Evolutionary conservation across 257 asterid genomes (phyloP), one percentile per base, ranked within the genome.

Genomic region (Gentiana straminea): DNA sequence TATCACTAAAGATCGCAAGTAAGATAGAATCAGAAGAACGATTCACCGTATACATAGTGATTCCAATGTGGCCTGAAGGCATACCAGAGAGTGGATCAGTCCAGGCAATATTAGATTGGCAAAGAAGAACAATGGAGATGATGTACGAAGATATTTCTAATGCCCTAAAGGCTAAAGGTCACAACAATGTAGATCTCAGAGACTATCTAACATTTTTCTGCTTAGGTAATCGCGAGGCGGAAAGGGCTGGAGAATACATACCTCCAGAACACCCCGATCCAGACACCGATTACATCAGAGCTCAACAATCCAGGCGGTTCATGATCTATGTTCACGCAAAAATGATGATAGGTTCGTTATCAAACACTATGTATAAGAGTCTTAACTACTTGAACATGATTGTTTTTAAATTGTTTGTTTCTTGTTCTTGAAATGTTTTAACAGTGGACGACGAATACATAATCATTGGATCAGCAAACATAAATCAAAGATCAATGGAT

Each of bases 31-130:
- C 81, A 0, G 86, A 76, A 2, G 94, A 91, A 60, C 73, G 90
- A 63, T 91, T 91, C 52, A 78, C 77, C 0, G 98, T 67, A 12
- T 91, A 91, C 53, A 35, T 91, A 54, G 95, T 91, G 38, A 73
- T 91, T 58, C 98, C 96, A 3, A 91, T 91, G 98, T 87, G 96
- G 98, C 96, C 96, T 0, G 96, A 91, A 66, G 98, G 96, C 10
- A 67, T 76, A 49, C 96, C 95, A 0, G 93, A 81, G 35, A 91
- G 96, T 55, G 83, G 37, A 4, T 77, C 95, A 0, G 98, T 91
- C 61, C 98, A 91, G 59, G 98, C 95, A 44, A 87, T 91, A 32
- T 57, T 91, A 6, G 96, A 91, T 43, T 90, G 98, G 98, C 96
- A 91, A 54, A 82, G 84, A 64, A 66, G 98, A 71, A 91, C 98